Evolutionary conservation across 768 basidiomycete species (phyloP).

Genomic region (Omphalotus guepiniiformis): DNA sequence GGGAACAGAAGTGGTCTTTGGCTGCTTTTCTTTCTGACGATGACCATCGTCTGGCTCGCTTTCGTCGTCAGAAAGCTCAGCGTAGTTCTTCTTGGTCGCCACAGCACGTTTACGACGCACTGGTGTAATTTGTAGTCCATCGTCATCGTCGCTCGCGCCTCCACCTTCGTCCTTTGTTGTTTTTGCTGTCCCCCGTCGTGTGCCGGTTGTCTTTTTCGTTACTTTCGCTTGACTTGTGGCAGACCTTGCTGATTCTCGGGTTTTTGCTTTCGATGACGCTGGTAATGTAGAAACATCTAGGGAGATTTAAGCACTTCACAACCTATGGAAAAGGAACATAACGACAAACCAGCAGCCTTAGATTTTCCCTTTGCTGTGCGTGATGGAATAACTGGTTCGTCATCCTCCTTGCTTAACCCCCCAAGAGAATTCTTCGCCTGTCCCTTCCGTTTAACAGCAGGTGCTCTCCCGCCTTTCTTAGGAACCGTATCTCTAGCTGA

Average conservation of each 20-base stretch:
- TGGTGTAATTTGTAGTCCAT: too few species aligned
- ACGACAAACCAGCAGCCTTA: not conserved
- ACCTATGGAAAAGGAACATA: not conserved
- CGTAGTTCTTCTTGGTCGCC: too few species aligned
- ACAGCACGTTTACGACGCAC: too few species aligned
- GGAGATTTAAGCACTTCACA: too few species aligned
- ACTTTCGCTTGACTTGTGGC: not conserved
- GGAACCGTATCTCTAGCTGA: too few species aligned
- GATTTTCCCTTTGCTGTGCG: not conserved
- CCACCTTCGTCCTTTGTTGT: not conserved
- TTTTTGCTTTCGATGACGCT: not conserved
- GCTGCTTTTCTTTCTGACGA: not conserved
- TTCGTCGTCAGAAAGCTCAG: too few species aligned
- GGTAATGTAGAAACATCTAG: too few species aligned
- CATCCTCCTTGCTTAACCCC: not conserved
- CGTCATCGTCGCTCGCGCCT: not conserved
- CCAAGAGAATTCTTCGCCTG: not conserved
- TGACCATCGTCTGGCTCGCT: not conserved
- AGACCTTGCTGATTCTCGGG: not conserved
- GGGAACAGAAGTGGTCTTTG: too few species aligned
- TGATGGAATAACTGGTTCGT: not conserved
- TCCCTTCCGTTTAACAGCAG: not conserved
- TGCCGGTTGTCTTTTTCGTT: not conserved
- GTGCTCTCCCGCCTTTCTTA: not conserved
- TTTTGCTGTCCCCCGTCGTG: not conserved